phyloP scores from a whole-genome alignment of 306 rosid genomes.

The Pachyrhizus erosus region DNA sequence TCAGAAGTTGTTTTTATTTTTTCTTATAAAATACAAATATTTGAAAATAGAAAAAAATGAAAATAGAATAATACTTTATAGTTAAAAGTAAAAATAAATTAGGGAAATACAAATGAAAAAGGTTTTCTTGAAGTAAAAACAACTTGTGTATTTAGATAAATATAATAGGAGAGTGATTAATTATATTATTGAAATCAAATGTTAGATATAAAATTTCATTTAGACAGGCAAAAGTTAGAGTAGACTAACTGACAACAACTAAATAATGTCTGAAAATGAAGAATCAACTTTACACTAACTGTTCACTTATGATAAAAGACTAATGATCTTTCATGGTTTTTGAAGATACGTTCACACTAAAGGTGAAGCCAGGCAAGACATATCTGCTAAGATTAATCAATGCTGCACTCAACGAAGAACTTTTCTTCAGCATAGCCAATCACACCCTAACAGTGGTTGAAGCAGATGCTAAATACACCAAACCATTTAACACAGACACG shows the following conservation, averaged over 20 bases:
- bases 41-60: neutral
- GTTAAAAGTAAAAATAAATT: neutral
- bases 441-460: constrained; percentile 78
- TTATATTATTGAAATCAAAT: neutral
- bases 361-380: constrained; percentile 78
- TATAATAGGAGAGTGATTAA: neutral
- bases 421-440: constrained; percentile 77
- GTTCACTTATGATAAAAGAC: neutral
- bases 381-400: constrained; percentile 79
- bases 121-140: neutral
- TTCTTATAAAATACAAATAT: neutral
- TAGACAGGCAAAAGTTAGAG: neutral
- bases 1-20: neutral
- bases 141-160: neutral
- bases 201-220: neutral
- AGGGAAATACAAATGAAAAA: neutral
- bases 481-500: constrained; percentile 63
- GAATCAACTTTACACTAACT: neutral
- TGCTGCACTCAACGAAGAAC: constrained; percentile 92
- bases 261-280: constrained; percentile 9
- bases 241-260: neutral
- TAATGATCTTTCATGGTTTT: neutral
- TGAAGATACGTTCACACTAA: constrained; percentile 76
- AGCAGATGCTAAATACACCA: constrained; percentile 74
- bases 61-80: neutral